Conservation (phyloP, 2,329 filamentous ascomycete species). For the Pleurostoma richardsiae region DNA sequence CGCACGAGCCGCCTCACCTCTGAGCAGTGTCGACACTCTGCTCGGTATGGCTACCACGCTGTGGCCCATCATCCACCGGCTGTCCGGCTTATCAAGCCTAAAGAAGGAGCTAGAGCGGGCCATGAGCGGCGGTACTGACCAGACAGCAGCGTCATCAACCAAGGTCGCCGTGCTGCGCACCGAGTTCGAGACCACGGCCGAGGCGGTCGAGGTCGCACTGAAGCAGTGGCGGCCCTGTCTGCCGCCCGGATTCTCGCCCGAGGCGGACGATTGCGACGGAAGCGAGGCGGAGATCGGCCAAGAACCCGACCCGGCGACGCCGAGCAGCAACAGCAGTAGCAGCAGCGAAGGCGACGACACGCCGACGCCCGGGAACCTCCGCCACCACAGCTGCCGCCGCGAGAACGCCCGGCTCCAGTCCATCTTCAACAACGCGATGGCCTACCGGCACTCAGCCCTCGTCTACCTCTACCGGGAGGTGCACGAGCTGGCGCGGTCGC, state of each 20-base stretch:
- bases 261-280: slow-evolving; percentile 8
- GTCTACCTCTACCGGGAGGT: slow-evolving; percentile 55
- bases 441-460: slow-evolving; percentile 53
- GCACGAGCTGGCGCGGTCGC: slow-evolving; percentile 37
- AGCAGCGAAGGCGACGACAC: slow-evolving; percentile 2
- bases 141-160: slow-evolving; percentile 20
- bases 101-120: slow-evolving; percentile 47
- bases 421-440: slow-evolving; percentile 54
- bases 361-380: slow-evolving; percentile 8
- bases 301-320: slow-evolving; percentile 2
- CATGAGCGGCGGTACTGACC: slow-evolving; percentile 24
- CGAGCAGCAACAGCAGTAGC: background rate
- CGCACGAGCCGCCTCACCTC: slow-evolving; percentile 35
- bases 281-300: background rate
- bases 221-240: slow-evolving; percentile 50
- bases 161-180: slow-evolving; percentile 42
- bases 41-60: slow-evolving; percentile 58
- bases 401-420: slow-evolving; percentile 43
- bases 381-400: slow-evolving; percentile 12
- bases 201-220: slow-evolving; percentile 51
- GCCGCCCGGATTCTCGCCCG: slow-evolving; percentile 29
- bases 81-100: slow-evolving; percentile 49
- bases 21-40: slow-evolving; percentile 51
- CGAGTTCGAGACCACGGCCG: slow-evolving; percentile 45
- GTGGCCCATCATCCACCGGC: slow-evolving; percentile 58